A percentile compares a stretch with the other conserved stretches of the same genome.
These are phyloP conservation scores for Steccherinum ochraceum DNA, from an alignment of 768 basidiomycete species.

Conservation along the genomic window DNA sequence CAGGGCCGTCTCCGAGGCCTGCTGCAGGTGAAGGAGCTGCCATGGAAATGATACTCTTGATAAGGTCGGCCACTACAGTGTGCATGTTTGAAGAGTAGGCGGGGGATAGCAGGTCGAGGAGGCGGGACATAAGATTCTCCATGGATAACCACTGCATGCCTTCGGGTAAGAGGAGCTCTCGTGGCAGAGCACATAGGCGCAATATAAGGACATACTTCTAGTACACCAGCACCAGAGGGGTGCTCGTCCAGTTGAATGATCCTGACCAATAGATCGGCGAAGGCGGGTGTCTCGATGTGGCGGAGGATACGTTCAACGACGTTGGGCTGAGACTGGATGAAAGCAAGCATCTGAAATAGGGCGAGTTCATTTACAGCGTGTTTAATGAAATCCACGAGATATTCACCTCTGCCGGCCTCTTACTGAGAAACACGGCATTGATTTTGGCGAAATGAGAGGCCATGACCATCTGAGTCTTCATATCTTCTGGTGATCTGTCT, in stretches of 20 bases:
- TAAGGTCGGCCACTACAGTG: conserved; percentile 79
- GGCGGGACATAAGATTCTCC: conserved; percentile 72
- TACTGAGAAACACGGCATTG: conserved; percentile 80
- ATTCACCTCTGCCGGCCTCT: conserved; percentile 80
- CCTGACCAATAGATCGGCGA: conserved; percentile 87
- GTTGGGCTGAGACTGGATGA: conserved; percentile 78
- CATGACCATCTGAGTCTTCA: conserved; percentile 82
- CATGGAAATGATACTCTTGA: conserved; percentile 93
- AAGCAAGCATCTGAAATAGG: conserved; percentile 73
- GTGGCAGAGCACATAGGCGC: conserved; percentile 22
- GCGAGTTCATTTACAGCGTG: conserved; percentile 23
- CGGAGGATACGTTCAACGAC: conserved; percentile 77
- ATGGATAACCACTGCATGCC: conserved; percentile 76
- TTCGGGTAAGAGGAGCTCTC: conserved; percentile 25
- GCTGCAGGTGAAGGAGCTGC: conserved; percentile 81
- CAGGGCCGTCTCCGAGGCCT: conserved; percentile 61
- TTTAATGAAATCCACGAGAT: conserved; percentile 15
- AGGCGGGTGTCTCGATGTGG: conserved; percentile 84
- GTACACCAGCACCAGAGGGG: conserved; percentile 72
- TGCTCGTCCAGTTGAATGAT: conserved; percentile 88
- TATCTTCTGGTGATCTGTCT: conserved; percentile 74
- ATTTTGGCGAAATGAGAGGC: conserved; percentile 94
- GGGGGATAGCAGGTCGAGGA: conserved; percentile 82
- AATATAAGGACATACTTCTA: conserved; percentile 63
- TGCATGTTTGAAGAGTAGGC: conserved; percentile 70